These are phyloP conservation scores for Chaetoceros tenuissimus DNA, from an alignment of 108 stramenopile genomes.

Conservation along the genomic window DNA sequence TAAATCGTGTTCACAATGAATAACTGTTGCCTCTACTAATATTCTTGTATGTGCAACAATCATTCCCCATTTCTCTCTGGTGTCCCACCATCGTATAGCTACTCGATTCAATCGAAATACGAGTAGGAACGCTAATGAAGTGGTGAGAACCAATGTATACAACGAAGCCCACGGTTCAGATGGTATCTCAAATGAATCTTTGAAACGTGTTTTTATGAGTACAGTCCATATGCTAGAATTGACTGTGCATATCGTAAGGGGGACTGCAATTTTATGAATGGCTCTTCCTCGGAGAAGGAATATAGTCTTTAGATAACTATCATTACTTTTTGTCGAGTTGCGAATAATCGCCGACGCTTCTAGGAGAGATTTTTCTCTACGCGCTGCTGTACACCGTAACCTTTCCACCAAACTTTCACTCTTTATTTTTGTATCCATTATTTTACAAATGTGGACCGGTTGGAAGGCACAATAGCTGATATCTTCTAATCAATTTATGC, in stretches of 20 bases:
- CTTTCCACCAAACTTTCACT: background rate
- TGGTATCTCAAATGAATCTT: background rate
- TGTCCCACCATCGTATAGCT: constrained; percentile 28
- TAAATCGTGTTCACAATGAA: constrained; percentile 17
- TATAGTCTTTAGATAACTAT: constrained; percentile 11
- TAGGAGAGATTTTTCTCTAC: background rate
- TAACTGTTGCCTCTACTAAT: constrained; percentile 10
- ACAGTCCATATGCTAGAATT: constrained; percentile 22
- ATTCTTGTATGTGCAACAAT: constrained; percentile 12
- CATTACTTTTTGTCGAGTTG: constrained; percentile 18
- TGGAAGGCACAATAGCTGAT: too few species aligned
- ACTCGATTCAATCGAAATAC: constrained; percentile 42
- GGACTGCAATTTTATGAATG: constrained; percentile 16
- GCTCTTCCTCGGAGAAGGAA: constrained; percentile 12
- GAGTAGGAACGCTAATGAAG: constrained; percentile 30
- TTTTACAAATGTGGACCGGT: too few species aligned
- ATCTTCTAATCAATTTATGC: too few species aligned
- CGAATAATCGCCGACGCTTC: background rate
- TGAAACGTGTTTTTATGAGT: constrained; percentile 3
- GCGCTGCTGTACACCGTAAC: background rate
- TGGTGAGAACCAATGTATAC: constrained; percentile 16
- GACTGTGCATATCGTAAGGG: constrained; percentile 9
- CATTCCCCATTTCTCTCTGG: constrained; percentile 23
- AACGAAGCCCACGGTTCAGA: background rate
- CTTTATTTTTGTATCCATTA: too few species aligned